Percentiles rank a stretch among this genome's conserved stretches.
Evolutionary conservation across 345 rosid genomes (phyloP).

Genomic region (Eucalyptus paniculata): DNA sequence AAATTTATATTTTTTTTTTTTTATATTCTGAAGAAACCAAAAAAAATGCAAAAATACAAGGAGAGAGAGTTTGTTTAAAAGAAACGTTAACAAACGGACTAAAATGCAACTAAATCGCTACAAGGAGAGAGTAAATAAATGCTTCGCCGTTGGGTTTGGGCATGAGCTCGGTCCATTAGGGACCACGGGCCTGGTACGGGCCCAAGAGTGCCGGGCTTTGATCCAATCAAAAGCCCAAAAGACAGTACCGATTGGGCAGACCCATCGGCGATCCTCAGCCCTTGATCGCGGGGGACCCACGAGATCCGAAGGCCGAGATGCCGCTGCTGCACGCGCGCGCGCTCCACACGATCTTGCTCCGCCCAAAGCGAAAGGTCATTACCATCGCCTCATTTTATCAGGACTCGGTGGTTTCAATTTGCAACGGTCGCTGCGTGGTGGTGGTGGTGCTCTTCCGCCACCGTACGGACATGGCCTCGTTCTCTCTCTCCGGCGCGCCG

Average conservation of each 20-base stretch:
- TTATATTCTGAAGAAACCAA: no score
- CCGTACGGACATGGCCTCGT: not conserved
- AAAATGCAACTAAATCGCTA: not conserved
- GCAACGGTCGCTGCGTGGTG: not conserved
- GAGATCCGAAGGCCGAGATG: not conserved
- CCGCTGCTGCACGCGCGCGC: not conserved
- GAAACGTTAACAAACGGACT: no score
- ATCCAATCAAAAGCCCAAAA: not conserved
- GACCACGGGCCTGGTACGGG: rapidly evolving
- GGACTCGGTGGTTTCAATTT: not conserved
- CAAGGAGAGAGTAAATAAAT: not conserved
- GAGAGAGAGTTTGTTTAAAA: no score
- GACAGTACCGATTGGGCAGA: rapidly evolving
- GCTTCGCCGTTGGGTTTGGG: not conserved
- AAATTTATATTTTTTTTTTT: no score
- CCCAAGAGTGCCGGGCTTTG: not conserved
- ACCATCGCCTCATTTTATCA: not conserved
- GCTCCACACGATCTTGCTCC: not conserved
- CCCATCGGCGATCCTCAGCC: not conserved
- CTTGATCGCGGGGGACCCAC: not conserved
- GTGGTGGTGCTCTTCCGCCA: not conserved
- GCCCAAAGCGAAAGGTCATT: not conserved
- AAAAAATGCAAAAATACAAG: no score
- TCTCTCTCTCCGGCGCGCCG: not conserved
- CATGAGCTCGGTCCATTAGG: not conserved